Evolutionary conservation across 148 eudicot genomes (phyloP).

Genomic region (Suaeda aralocaspica): DNA sequence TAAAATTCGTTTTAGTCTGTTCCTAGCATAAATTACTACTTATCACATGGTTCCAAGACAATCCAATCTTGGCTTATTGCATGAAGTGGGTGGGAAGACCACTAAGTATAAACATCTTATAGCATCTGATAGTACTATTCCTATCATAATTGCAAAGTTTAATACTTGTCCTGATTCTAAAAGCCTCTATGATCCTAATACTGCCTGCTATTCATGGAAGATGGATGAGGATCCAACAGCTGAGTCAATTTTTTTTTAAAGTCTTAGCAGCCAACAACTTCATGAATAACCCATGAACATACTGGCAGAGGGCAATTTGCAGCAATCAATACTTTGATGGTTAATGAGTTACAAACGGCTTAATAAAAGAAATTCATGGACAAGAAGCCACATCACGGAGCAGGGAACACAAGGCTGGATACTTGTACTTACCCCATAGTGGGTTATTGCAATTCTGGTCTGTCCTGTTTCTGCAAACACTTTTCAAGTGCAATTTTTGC

Average conservation of each 20-base stretch:
- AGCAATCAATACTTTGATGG: no score
- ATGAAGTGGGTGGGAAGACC: no score
- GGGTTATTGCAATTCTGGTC: slow-evolving; percentile 33
- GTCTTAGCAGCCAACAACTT: background rate
- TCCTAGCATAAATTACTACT: background rate
- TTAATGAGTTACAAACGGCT: no score
- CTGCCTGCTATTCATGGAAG: no score
- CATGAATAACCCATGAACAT: background rate
- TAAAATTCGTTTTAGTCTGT: background rate
- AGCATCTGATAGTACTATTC: no score
- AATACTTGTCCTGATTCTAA: no score
- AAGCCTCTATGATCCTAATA: no score
- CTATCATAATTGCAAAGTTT: no score
- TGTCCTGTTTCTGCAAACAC: slow-evolving; percentile 33
- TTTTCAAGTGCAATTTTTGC: slow-evolving; percentile 32
- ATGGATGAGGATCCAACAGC: background rate
- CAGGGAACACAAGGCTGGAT: background rate
- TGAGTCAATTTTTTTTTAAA: background rate
- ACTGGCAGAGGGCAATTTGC: background rate
- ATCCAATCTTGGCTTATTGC: background rate
- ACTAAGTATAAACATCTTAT: no score
- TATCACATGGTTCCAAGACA: background rate
- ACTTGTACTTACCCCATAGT: slow-evolving; percentile 33
- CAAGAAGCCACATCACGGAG: background rate
- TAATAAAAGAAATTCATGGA: background rate